Percentiles rank a stretch among this genome's conserved stretches.
Evolutionary conservation across 2,329 filamentous ascomycete species (phyloP).

Genomic region (Bertia moriformis): DNA sequence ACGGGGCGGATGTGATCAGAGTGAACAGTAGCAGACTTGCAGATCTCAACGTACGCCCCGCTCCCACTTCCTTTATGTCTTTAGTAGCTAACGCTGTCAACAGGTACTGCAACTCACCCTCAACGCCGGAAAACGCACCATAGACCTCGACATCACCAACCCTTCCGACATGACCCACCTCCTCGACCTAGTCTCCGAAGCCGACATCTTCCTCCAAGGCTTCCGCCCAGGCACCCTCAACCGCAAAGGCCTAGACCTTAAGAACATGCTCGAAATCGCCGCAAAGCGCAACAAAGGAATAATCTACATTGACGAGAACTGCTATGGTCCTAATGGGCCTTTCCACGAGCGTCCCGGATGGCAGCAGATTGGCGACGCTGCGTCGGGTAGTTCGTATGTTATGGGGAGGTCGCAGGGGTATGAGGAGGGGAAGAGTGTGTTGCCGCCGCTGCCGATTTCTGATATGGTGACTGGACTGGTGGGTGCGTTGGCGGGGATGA

Average conservation of each 20-base stretch:
- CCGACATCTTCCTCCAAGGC: slow-evolving; percentile 37
- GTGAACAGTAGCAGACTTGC: slow-evolving; percentile 23
- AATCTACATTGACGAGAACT: slow-evolving; percentile 32
- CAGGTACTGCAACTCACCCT: slow-evolving; percentile 20
- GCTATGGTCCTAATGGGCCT: slow-evolving; percentile 30
- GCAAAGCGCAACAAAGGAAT: slow-evolving; percentile 23
- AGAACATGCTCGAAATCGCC: slow-evolving; percentile 22
- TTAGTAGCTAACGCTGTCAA: no score
- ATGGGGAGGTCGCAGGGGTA: slow-evolving; percentile 12
- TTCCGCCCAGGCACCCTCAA: slow-evolving; percentile 29
- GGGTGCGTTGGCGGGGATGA: slow-evolving; percentile 14
- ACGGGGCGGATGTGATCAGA: slow-evolving; percentile 29
- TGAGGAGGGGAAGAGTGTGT: slow-evolving; percentile 11
- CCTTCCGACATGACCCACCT: slow-evolving; percentile 21
- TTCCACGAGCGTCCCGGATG: slow-evolving; percentile 29
- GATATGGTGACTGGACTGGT: slow-evolving; percentile 19
- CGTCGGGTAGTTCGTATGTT: slow-evolving; percentile 16
- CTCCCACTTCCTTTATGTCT: no score
- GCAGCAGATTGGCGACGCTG: slow-evolving; percentile 31
- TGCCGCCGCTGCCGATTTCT: slow-evolving; percentile 15
- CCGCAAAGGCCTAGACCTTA: slow-evolving; percentile 22
- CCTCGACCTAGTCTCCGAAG: slow-evolving; percentile 24
- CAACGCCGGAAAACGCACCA: slow-evolving; percentile 29
- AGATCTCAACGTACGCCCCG: slow-evolving; percentile 14
- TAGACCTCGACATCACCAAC: slow-evolving; percentile 28